Base-by-base conservation (phyloP, 768 basidiomycete genomes). In the Cytidiella melzeri region DNA sequence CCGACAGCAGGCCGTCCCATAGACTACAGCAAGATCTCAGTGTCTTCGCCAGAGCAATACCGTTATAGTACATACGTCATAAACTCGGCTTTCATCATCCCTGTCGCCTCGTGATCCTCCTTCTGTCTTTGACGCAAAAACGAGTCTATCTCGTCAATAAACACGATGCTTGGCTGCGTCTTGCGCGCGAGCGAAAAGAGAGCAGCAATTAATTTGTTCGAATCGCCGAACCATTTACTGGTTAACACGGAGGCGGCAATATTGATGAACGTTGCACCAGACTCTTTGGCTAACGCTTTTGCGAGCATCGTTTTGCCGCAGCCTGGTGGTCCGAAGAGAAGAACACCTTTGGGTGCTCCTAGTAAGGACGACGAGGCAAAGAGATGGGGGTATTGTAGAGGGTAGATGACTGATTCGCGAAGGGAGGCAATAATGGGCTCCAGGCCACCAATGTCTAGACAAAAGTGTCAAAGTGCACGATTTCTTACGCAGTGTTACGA, bases 291-390 rank as follows among this genome's bases (percentile, higher is more conserved):
- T 6, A 99, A 77, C 1, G 95, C 95, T 64, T 95, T 95, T 1
- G 96, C 96, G n/a, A 99, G 77, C 92, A 99, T 94, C 1, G 96
- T 98, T 73, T 99, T 99, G 21, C 96, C 96, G 56, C 96, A 99
- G 5, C 96, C 95, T 1, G 96, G 96, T 37, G 94, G 96, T 0
- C 96, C 96, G 58, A 90, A 95, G 18, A 99, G 78, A 15, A 98
- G 76, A 7, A 97, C 95, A 11, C 96, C 96, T 64, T 97, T 97
- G 0, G 96, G 96, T 4, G 96, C 91, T 4, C 82, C 80, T 52
- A 96, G 79, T 19, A 98, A 79, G 0, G 92, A 89, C 0, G 87
- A 80, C 15, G 84, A 75, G 12, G 77, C 73, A 74, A 97, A 97
- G 49, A 98, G 78, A 50, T 84, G 74, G 3, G 96, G 96, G 60